Conservation (phyloP, 2,329 filamentous ascomycete species). For the Escovopsis sp. region DNA sequence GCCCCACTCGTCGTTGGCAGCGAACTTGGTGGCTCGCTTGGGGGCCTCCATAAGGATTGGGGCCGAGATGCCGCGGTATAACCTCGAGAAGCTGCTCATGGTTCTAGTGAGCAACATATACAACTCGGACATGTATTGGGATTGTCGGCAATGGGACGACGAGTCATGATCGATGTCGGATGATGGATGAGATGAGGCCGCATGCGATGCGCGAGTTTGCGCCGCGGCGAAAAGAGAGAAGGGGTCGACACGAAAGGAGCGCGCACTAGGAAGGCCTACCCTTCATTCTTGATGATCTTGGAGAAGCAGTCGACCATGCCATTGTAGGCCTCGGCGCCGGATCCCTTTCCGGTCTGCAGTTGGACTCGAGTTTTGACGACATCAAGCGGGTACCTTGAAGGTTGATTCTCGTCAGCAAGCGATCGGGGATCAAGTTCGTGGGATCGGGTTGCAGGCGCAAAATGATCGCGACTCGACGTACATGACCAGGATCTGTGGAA, state of each 20-base stretch:
- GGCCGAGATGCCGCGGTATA: constrained; percentile 90
- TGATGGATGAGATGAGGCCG: too few relatives aligned
- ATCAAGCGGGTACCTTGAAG: constrained; percentile 82
- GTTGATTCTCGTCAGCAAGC: constrained; percentile 8
- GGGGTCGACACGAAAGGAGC: too few relatives aligned
- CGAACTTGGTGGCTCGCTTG: constrained; percentile 96
- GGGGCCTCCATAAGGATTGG: constrained; percentile 93
- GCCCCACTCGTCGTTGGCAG: constrained; percentile 97
- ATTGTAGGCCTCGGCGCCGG: constrained; percentile 74
- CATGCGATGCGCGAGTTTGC: background rate
- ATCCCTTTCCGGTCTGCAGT: constrained; percentile 60
- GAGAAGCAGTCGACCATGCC: constrained; percentile 97
- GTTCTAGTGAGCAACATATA: constrained; percentile 11
- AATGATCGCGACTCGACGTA: constrained; percentile 25
- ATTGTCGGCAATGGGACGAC: background rate
- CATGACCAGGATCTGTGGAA: constrained; percentile 68
- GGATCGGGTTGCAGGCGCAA: background rate
- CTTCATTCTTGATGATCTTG: constrained; percentile 93
- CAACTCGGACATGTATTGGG: too few relatives aligned
- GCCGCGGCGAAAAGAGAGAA: too few relatives aligned
- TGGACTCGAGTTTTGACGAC: constrained; percentile 97
- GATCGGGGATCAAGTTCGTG: too few relatives aligned
- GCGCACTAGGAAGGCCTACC: constrained; percentile 38
- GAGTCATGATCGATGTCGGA: too few relatives aligned
- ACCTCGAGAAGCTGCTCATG: constrained; percentile 55